Evolutionary conservation across 106 monocot genomes (phyloP), one percentile per base, ranked within the genome.

Genomic region (Platanthera zijinensis): DNA sequence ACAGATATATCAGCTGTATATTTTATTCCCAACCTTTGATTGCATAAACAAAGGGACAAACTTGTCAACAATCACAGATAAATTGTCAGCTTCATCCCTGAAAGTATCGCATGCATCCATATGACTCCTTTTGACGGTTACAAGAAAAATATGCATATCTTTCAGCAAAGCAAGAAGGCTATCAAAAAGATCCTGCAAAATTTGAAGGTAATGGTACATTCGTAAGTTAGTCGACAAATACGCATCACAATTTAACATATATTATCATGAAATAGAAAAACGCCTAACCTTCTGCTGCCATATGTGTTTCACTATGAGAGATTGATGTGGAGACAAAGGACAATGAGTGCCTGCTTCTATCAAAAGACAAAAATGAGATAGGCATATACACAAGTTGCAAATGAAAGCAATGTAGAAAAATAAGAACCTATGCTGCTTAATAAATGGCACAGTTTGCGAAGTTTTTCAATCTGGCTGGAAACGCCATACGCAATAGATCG

Each of bases 221-320:
- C 48, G n/a, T 39, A 39, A 4, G 3, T 74, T 12, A 19, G 15
- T 61, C 15, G 2, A 61, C 17, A 39, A 46, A 47, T 22, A 11
- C 8, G 2, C 14, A 51, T 74, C 7, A 57, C 14, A 10, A 10
- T n/a, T 2, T 12, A 78, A 69, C 52, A 14, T 12, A 15, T 48
- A 56, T 12, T 50, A 10, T 51, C 7, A 52, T 50, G 63, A 47
- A 56, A n/a, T 61, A 15, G 61, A n/a, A 6, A n/a, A 17, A 17
- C 2, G 49, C 52, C 54, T 62, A 54, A 95, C 95, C 84, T 95
- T 95, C 69, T 95, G 95, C 62, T 86, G 74, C 92, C 90, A 92
- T 86, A 92, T 86, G 90, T 86, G 86, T 52, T 75, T 84, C 9
- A 84, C 57, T 30, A 86, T 50, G 7, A 56, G 51, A 74, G 72